A percentile compares a stretch with the other conserved stretches of the same genome.
These are phyloP conservation scores for Umbelopsis vinacea DNA, from an alignment of 192 early-diverging fungal species.

Conservation along the genomic window DNA sequence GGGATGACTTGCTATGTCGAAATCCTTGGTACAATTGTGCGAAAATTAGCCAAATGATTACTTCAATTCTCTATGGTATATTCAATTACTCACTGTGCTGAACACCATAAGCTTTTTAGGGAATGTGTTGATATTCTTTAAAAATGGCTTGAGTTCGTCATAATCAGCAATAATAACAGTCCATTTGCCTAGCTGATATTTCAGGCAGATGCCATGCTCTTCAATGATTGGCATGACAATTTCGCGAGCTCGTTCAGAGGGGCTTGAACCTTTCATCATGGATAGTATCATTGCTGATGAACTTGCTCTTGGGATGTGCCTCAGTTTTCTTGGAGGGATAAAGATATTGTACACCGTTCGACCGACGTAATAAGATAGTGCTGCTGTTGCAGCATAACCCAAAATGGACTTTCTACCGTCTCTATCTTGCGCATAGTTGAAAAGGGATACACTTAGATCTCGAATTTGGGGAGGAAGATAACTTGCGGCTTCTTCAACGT, in stretches of 20 bases:
- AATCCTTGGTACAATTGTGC: background rate
- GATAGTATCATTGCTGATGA: background rate
- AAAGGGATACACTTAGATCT: background rate
- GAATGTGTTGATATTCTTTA: background rate
- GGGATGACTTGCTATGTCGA: background rate
- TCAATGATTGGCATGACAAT: conserved; percentile 1
- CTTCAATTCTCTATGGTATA: background rate
- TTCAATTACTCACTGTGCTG: background rate
- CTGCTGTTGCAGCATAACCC: conserved; percentile 6
- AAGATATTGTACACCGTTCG: background rate
- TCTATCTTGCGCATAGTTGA: background rate
- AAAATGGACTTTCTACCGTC: conserved; percentile 4
- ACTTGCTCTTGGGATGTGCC: conserved; percentile 10
- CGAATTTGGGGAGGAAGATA: background rate
- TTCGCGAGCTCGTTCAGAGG: conserved; percentile 3
- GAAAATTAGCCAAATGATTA: too few species aligned
- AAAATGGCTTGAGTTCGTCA: conserved; percentile 1
- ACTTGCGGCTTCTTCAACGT: background rate
- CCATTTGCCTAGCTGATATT: conserved; percentile 5
- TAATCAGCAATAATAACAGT: background rate
- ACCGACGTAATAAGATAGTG: conserved; percentile 1
- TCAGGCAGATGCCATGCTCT: conserved; percentile 3
- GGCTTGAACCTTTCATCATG: background rate
- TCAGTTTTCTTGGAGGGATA: background rate
- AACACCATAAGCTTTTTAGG: background rate